Evolutionary conservation across 2,329 filamentous ascomycete species (phyloP).

Genomic region (Zopfia rhizophila): DNA sequence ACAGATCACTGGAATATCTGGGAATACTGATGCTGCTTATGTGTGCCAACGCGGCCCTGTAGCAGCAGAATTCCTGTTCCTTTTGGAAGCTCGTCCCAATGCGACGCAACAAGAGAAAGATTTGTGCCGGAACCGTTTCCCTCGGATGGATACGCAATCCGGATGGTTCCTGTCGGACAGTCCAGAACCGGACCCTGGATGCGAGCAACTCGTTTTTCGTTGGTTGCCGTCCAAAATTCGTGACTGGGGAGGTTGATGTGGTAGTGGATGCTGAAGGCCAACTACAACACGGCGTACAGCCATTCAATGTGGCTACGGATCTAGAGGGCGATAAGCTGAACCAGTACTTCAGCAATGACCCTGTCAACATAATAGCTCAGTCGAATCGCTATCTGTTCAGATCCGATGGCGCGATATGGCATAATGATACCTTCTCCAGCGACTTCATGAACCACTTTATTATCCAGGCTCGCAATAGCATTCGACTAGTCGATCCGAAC

Average conservation of each 20-base stretch:
- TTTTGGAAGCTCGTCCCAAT: constrained; percentile 20
- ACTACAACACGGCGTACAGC: constrained; percentile 26
- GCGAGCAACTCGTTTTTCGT: constrained; percentile 40
- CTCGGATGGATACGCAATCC: constrained; percentile 40
- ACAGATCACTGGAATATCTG: too few species aligned
- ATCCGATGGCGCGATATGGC: constrained; percentile 48
- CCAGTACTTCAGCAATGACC: constrained; percentile 34
- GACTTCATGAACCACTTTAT: constrained; percentile 64
- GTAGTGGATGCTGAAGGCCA: constrained; percentile 44
- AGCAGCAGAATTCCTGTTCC: constrained; percentile 26
- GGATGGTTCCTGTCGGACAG: constrained; percentile 21
- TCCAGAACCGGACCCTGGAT: constrained; percentile 6
- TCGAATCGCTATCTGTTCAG: constrained; percentile 34
- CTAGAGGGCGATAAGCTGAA: not conserved
- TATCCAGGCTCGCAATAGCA: constrained; percentile 35
- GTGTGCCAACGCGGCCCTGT: constrained; percentile 16
- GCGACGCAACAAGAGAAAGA: constrained; percentile 28
- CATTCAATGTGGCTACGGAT: not conserved
- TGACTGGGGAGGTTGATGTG: constrained; percentile 47
- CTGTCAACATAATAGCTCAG: constrained; percentile 36
- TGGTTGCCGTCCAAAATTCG: constrained; percentile 49
- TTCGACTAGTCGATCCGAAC: constrained; percentile 48
- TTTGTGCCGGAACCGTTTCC: constrained; percentile 32
- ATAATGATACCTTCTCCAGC: constrained; percentile 58
- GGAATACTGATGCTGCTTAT: too few species aligned